Evolutionary conservation across 805 yeast species (phyloP).

Genomic region (Candida nitratophila): DNA sequence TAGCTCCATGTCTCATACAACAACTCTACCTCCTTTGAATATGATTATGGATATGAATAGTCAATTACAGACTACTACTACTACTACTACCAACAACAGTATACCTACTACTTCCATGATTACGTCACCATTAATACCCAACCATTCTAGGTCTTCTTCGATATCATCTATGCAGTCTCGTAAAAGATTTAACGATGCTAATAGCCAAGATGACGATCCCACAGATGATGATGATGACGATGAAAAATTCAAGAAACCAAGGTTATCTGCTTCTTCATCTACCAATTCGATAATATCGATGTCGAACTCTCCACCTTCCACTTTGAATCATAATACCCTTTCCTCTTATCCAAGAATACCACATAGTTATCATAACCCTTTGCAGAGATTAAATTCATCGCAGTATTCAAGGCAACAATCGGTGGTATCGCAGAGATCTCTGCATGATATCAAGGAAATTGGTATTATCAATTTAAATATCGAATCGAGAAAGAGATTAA

Average conservation of each 20-base stretch:
- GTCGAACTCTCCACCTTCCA: neutral
- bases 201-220: neutral
- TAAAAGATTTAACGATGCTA: neutral
- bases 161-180: neutral
- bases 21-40: neutral
- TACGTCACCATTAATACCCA: neutral
- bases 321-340: neutral
- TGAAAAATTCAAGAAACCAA: constrained; percentile 11
- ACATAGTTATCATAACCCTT: neutral
- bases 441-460: constrained; percentile 27
- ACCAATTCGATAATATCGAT: neutral
- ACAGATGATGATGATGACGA: neutral
- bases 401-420: constrained; percentile 19
- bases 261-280: constrained; percentile 8
- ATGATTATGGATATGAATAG: neutral
- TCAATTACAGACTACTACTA: neutral
- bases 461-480: constrained; percentile 30
- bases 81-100: too few relatives aligned
- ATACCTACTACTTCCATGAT: too few relatives aligned
- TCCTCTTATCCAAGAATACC: neutral
- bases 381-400: neutral
- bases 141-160: neutral
- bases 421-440: constrained; percentile 21
- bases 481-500: constrained; percentile 69
- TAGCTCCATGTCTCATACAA: too few relatives aligned